Evolutionary conservation across 805 yeast species (phyloP).

Genomic region (Candida piceae): DNA sequence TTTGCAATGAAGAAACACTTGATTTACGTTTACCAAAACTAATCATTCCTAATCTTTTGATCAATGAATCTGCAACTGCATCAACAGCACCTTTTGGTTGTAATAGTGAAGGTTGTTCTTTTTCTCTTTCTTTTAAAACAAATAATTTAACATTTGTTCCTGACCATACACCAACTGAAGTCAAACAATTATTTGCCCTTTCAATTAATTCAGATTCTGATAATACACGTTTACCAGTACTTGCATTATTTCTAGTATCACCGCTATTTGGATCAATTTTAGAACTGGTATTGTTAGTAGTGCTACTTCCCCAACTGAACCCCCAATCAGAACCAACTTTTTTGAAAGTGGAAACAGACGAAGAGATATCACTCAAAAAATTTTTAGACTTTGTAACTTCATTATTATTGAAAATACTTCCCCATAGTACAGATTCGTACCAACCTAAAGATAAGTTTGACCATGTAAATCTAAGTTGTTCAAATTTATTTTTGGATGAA

Average conservation of each 20-base stretch:
- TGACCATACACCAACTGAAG: conserved; percentile 37
- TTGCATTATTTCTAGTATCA: too few relatives aligned
- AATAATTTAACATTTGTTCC: conserved; percentile 42
- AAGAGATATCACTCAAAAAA: conserved; percentile 32
- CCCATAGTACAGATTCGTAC: conserved; percentile 67
- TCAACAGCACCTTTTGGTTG: conserved; percentile 42
- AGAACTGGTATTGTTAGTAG: neutral
- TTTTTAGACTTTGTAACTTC: conserved; percentile 30
- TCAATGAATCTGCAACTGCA: conserved; percentile 42
- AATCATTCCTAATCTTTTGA: conserved; percentile 44
- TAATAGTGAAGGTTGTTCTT: conserved; percentile 21
- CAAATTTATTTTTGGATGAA: conserved; percentile 36
- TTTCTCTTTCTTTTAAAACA: conserved; percentile 24
- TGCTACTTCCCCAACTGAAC: conserved; percentile 21
- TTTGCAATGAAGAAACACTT: conserved; percentile 21
- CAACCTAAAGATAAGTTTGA: conserved; percentile 61
- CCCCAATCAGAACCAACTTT: conserved; percentile 34
- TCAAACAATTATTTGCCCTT: conserved; percentile 10
- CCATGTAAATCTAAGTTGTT: conserved; percentile 57
- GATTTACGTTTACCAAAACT: conserved; percentile 26
- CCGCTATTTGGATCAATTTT: too few relatives aligned
- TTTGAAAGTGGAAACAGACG: conserved; percentile 27
- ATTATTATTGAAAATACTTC: conserved; percentile 41
- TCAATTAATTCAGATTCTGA: conserved; percentile 5
- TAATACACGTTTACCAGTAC: neutral